Percentiles rank a stretch among this genome's conserved stretches.
phyloP scores from a whole-genome alignment of 441 rosid genomes.

The Kokia cookei region DNA sequence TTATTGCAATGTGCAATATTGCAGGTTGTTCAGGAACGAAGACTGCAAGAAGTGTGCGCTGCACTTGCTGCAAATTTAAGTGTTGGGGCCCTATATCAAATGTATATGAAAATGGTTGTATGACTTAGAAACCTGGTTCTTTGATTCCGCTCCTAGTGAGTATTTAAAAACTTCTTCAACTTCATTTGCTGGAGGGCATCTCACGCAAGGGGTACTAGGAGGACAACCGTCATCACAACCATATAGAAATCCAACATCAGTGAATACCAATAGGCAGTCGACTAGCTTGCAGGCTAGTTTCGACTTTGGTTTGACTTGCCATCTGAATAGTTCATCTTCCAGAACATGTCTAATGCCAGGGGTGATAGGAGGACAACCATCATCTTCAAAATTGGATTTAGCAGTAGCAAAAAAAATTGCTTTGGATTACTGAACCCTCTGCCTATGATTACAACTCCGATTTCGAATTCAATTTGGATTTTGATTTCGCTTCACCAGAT shows the following conservation, averaged over 20 bases:
- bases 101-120: background rate
- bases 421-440: background rate
- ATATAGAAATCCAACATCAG: background rate
- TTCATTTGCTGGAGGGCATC: background rate
- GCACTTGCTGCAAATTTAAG: background rate
- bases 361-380: too few species aligned
- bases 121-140: background rate
- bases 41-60: background rate
- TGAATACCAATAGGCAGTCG: background rate
- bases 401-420: too few species aligned
- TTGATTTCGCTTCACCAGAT: background rate
- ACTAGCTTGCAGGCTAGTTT: background rate
- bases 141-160: background rate
- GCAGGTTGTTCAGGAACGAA: background rate
- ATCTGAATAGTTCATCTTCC: too few species aligned
- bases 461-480: background rate
- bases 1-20: background rate
- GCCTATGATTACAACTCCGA: background rate
- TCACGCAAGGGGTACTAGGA: background rate
- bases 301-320: too few species aligned
- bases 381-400: too few species aligned
- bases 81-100: background rate
- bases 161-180: background rate
- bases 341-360: too few species aligned
- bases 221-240: background rate